Base-by-base conservation (phyloP, 768 basidiomycete species). In the Wakefieldia striispora region DNA sequence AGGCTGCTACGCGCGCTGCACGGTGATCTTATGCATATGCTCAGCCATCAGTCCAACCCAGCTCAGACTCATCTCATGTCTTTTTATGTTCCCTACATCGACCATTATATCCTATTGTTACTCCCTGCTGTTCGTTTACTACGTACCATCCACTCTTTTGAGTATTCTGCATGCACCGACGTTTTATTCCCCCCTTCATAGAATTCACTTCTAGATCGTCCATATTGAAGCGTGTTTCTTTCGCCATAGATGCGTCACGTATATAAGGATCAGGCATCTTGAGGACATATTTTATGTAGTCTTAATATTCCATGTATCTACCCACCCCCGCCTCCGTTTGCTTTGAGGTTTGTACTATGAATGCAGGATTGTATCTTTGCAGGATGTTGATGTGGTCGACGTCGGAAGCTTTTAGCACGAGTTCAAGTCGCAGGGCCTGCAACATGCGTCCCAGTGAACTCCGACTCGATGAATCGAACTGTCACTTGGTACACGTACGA, bases 1-100 rank as follows among this genome's bases (percentile, higher is more conserved):
- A 82, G 60, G 81, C 82, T 47, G 82, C 80, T 38, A 54, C 64
- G 33, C 56, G 61, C 6, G 31, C 40, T 31, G 8, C 43, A 29
- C 57, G 60, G 39, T 68, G 43, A 67, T 40, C 43, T 10, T 29
- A 29, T 29, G 11, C 29, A 26, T 26, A 26, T 26, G 33, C 27
- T 27, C 45, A 50, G 47, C 46, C 35, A 45, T 29, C 19, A 12
- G 27, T 26, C 44, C 17, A 33, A 48, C 29, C 14, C 29, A 19
- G 10, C 34, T 50, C 41, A 26, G 33, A 31, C 11, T 33, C 45
- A 34, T 45, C 20, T 42, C 46, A 35, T 45, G 38, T 23, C 29
- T 41, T 33, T 35, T 44, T 31, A 51, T 57, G 51, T 43, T 51
- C 41, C 40, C 26, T 43, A 26, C 43, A 20, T 51, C 43, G 19